Percentiles rank a stretch among this genome's conserved stretches.
phyloP scores from a whole-genome alignment of 257 asterid genomes.

The Scutellaria minor region DNA sequence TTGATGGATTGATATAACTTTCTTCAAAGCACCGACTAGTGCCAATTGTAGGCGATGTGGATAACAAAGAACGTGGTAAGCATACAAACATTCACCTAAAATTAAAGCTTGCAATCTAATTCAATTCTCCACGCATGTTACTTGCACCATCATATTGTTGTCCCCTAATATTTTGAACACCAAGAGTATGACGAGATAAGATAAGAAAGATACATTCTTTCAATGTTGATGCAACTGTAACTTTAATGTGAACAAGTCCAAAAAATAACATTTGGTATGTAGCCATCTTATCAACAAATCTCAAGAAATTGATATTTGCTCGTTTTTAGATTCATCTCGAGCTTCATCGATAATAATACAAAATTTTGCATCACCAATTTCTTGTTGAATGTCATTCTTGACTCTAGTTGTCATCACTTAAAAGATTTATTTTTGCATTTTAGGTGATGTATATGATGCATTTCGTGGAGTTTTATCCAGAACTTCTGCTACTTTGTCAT shows the following conservation, averaged over 20 bases:
- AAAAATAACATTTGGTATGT: neutral
- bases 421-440: no score
- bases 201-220: neutral
- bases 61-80: no score
- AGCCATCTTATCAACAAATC: neutral
- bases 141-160: slow-evolving; percentile 14
- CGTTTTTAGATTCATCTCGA: neutral
- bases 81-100: no score
- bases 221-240: neutral
- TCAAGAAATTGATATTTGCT: neutral
- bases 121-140: neutral
- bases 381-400: no score
- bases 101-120: no score
- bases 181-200: neutral
- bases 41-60: neutral
- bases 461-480: no score
- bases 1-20: neutral
- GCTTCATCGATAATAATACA: neutral
- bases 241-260: neutral
- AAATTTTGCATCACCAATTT: neutral
- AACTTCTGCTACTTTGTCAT: no score
- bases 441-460: no score
- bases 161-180: neutral
- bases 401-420: no score
- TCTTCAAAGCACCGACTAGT: neutral